These are phyloP conservation scores for Tulasnella sp. DNA, from an alignment of 768 basidiomycete genomes.

Conservation along the genomic window DNA sequence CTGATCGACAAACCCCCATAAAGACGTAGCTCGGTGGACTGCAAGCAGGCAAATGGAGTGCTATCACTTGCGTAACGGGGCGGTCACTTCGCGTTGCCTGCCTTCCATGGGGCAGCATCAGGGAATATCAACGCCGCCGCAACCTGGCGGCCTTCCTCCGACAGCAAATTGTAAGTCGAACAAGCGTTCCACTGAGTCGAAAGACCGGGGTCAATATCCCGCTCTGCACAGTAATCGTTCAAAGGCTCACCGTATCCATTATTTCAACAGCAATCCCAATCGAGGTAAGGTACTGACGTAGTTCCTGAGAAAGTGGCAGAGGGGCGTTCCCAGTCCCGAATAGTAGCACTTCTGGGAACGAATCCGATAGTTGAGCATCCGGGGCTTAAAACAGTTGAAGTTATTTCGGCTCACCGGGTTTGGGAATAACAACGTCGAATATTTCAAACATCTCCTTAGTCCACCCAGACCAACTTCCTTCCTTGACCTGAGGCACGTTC, in stretches of 20 bases:
- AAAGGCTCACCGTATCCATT: conserved; percentile 61
- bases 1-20: no score
- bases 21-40: no score
- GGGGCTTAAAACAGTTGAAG: not conserved
- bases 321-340: conserved; percentile 74
- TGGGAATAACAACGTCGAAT: conserved; percentile 70
- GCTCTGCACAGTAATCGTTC: not conserved
- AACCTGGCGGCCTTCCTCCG: conserved; percentile 87
- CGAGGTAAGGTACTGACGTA: conserved; percentile 54
- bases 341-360: conserved; percentile 62
- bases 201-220: not conserved
- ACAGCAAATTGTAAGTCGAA: conserved; percentile 85
- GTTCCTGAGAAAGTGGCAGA: conserved; percentile 50
- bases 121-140: conserved; percentile 77
- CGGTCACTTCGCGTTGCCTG: no score
- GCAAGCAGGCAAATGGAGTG: no score
- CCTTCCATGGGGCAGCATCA: not conserved
- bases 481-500: conserved; percentile 45
- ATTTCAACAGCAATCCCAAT: conserved; percentile 76
- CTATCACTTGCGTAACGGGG: no score
- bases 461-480: conserved; percentile 52
- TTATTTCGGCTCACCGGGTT: conserved; percentile 56
- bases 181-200: conserved; percentile 68
- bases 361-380: not conserved
- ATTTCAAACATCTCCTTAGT: conserved; percentile 57